Conservation (phyloP, 495 filamentous ascomycete genomes). For the Xeromyces bisporus region DNA sequence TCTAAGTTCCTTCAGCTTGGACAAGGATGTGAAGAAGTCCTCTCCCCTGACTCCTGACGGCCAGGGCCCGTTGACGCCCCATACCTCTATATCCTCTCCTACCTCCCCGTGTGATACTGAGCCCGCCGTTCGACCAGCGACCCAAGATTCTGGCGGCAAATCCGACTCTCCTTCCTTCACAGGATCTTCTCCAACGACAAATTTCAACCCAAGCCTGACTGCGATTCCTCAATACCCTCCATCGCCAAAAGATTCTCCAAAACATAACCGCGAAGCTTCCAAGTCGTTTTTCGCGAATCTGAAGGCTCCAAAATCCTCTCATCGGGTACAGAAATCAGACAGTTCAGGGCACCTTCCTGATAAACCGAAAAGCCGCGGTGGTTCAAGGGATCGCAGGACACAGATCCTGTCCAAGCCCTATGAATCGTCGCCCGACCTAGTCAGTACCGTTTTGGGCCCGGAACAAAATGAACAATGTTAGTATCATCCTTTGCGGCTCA, state of each 20-base stretch:
- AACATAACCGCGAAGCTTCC: conserved; percentile 36
- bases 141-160: conserved; percentile 21
- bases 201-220: conserved; percentile 31
- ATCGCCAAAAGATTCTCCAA: conserved; percentile 29
- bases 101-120: conserved; percentile 27
- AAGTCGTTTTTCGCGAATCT: conserved; percentile 40
- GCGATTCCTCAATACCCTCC: conserved; percentile 38
- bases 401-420: conserved; percentile 17
- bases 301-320: conserved; percentile 38
- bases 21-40: conserved; percentile 16
- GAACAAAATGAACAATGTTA: conserved; percentile 18
- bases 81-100: conserved; percentile 26
- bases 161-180: conserved; percentile 19
- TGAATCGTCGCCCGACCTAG: conserved; percentile 29
- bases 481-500: conserved; percentile 4
- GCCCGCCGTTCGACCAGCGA: conserved; percentile 29
- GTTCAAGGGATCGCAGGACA: conserved; percentile 24
- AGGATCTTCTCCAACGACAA: conserved; percentile 16
- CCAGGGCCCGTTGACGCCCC: conserved; percentile 26
- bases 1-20: conserved; percentile 20
- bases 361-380: conserved; percentile 26
- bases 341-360: conserved; percentile 23
- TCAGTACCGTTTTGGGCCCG: conserved; percentile 13
- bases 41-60: conserved; percentile 25
- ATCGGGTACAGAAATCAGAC: conserved; percentile 24